Evolutionary conservation across 2,329 filamentous ascomycete species (phyloP).

Genomic region (Colletotrichum orchidophilum): DNA sequence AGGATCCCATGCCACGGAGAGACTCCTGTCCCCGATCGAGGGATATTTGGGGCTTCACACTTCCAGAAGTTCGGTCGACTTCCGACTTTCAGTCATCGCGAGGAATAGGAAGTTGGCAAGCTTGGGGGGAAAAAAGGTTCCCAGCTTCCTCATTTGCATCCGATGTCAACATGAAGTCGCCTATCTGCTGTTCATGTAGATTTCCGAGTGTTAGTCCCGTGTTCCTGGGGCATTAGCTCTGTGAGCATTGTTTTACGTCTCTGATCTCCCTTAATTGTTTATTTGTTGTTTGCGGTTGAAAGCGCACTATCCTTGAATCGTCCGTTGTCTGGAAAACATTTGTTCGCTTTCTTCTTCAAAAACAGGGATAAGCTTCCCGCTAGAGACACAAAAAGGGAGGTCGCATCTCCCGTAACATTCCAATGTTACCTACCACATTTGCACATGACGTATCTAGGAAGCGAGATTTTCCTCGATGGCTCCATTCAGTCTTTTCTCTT

Average conservation of each 20-base stretch:
- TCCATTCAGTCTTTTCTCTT: background rate
- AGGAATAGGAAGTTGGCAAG: background rate
- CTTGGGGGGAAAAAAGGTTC: background rate
- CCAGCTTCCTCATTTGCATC: background rate
- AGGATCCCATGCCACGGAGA: background rate
- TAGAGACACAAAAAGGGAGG: conserved; percentile 11
- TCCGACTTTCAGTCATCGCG: background rate
- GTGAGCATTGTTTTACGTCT: background rate
- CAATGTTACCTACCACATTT: conserved; percentile 22
- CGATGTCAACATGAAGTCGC: background rate
- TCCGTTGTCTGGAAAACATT: conserved; percentile 25
- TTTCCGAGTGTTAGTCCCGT: background rate
- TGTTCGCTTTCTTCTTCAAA: background rate
- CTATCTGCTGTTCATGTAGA: background rate
- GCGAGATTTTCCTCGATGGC: conserved; percentile 10
- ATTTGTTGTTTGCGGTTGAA: conserved; percentile 17
- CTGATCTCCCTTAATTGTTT: background rate
- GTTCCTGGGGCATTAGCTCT: background rate
- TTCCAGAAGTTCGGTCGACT: conserved; percentile 22
- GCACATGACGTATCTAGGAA: conserved; percentile 9
- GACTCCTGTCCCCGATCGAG: conserved; percentile 10
- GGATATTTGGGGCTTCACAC: background rate
- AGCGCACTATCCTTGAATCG: conserved; percentile 22
- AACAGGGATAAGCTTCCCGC: conserved; percentile 13
- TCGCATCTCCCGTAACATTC: background rate